phyloP scores from a whole-genome alignment of 163 green algal species.

The Scenedesmus sp. region DNA sequence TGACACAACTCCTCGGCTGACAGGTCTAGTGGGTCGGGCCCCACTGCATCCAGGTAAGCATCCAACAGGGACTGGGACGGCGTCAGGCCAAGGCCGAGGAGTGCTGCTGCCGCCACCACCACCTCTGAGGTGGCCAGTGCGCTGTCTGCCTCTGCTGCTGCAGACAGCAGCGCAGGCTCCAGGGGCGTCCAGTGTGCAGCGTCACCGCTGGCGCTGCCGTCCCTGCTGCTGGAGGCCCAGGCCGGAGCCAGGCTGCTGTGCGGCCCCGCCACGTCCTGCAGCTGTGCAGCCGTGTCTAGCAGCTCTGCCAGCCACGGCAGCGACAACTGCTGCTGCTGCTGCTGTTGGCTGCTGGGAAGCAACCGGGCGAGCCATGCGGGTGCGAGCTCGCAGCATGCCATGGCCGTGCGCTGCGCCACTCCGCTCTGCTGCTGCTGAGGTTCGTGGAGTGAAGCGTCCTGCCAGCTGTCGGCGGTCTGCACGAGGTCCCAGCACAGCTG shows the following conservation, averaged over 20 bases:
- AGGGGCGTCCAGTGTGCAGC: neutral
- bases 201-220: neutral
- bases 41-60: neutral
- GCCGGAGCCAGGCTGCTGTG: conserved; percentile 10
- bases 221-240: neutral
- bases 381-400: neutral
- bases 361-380: neutral
- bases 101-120: neutral
- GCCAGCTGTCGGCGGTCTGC: conserved; percentile 6
- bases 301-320: conserved; percentile 32
- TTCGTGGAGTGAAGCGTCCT: neutral
- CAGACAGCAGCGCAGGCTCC: neutral
- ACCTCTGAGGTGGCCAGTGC: neutral
- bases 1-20: conserved; percentile 5
- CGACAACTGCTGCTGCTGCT: neutral
- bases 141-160: conserved; percentile 14
- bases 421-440: neutral
- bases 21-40: neutral
- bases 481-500: neutral
- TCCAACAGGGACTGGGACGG: neutral
- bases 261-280: neutral
- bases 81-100: neutral
- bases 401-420: neutral
- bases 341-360: neutral
- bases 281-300: neutral